These are phyloP conservation scores for Pichia sorboxylosa DNA, from an alignment of 1,139 yeast species.

Conservation along the genomic window DNA sequence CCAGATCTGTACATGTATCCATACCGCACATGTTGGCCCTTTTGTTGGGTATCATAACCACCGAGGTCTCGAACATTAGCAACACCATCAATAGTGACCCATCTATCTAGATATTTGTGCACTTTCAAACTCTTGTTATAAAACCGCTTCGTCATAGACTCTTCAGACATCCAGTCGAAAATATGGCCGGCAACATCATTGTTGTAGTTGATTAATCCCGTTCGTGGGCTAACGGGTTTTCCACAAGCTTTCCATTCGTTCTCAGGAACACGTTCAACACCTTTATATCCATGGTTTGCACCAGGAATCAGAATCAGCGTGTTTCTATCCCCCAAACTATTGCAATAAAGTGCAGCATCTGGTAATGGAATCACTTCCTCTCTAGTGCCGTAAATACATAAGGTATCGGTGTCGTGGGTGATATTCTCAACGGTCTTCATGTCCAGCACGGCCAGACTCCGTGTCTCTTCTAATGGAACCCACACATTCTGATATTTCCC, in stretches of 20 bases:
- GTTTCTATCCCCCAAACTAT: constrained; percentile 40
- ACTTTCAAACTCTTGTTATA: constrained; percentile 28
- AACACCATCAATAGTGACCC: constrained; percentile 58
- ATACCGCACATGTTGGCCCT: constrained; percentile 36
- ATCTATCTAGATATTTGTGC: constrained; percentile 26
- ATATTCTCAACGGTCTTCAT: constrained; percentile 33
- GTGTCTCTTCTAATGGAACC: constrained; percentile 42
- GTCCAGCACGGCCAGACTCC: constrained; percentile 42
- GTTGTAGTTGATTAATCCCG: constrained; percentile 44
- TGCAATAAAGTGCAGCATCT: constrained; percentile 51
- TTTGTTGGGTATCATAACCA: constrained; percentile 42
- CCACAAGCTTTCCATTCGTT: constrained; percentile 25
- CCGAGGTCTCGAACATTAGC: constrained; percentile 72
- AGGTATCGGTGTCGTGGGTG: constrained; percentile 37
- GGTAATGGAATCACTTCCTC: constrained; percentile 56
- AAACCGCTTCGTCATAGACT: constrained; percentile 43
- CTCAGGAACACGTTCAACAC: constrained; percentile 27
- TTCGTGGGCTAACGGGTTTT: constrained; percentile 33
- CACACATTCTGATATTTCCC: constrained; percentile 33
- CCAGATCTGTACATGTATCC: constrained; percentile 56
- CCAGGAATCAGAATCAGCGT: constrained; percentile 43
- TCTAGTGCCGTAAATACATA: constrained; percentile 60
- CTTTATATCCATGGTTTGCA: constrained; percentile 79
- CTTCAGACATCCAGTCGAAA: constrained; percentile 39
- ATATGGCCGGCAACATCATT: constrained; percentile 42